Percentiles rank a stretch among this genome's conserved stretches.
phyloP scores from a whole-genome alignment of 306 rosid genomes.

The Sicyos baderoa region DNA sequence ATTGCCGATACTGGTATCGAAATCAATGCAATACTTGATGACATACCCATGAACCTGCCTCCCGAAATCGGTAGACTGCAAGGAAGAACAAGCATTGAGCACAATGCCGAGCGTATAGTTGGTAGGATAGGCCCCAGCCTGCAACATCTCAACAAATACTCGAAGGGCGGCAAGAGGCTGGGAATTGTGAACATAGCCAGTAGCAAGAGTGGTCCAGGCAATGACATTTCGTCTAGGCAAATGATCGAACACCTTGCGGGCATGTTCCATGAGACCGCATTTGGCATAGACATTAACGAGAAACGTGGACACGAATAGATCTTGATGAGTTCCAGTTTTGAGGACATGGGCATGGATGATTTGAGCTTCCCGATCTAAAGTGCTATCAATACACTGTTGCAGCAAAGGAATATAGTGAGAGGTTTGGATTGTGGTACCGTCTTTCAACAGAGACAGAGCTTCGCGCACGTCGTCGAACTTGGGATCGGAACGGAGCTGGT shows the following conservation, averaged over 20 bases:
- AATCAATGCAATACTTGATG: slow-evolving; percentile 52
- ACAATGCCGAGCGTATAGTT: slow-evolving; percentile 53
- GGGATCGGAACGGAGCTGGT: slow-evolving; percentile 33
- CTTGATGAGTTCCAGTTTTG: slow-evolving; percentile 54
- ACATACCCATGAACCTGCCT: slow-evolving; percentile 70
- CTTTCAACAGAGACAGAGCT: slow-evolving; percentile 37
- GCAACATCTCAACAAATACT: slow-evolving; percentile 62
- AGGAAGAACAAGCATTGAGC: slow-evolving; percentile 52
- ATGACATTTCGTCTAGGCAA: slow-evolving; percentile 46
- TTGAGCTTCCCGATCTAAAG: slow-evolving; percentile 35
- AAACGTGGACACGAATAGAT: slow-evolving; percentile 41
- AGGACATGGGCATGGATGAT: slow-evolving; percentile 56
- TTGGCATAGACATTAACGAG: slow-evolving; percentile 60
- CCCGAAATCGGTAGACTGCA: slow-evolving; percentile 42
- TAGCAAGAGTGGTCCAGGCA: slow-evolving; percentile 67
- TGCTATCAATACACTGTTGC: slow-evolving; percentile 49
- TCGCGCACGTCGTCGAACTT: slow-evolving; percentile 43
- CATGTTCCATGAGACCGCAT: slow-evolving; percentile 52
- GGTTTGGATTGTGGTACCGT: slow-evolving; percentile 32
- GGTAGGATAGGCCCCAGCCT: slow-evolving; percentile 60
- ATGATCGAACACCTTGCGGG: slow-evolving; percentile 47
- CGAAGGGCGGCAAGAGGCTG: slow-evolving; percentile 44
- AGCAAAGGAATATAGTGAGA: slow-evolving; percentile 46
- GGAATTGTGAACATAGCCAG: slow-evolving; percentile 49
- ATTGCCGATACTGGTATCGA: slow-evolving; percentile 67